Percentiles rank a stretch among this genome's conserved stretches.
These are phyloP conservation scores for Ophiocordyceps sinensis DNA, from an alignment of 2,329 filamentous ascomycete genomes.

Conservation along the genomic window DNA sequence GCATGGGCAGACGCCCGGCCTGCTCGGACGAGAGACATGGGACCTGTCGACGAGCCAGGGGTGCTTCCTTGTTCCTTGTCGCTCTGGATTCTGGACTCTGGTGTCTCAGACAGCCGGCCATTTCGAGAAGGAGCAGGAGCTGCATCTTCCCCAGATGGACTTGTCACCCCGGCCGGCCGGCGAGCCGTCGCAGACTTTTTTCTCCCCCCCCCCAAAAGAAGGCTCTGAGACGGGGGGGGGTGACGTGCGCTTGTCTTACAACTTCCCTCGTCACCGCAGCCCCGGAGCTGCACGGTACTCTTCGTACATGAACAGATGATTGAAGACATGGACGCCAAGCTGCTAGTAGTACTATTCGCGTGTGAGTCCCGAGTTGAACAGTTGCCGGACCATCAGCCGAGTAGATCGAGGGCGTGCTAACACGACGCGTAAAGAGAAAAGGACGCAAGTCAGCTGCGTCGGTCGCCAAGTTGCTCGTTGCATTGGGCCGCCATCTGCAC, in stretches of 20 bases:
- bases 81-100: not conserved
- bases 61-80: not conserved
- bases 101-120: conserved; percentile 1
- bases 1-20: too few relatives aligned
- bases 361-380: too few relatives aligned
- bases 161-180: not conserved
- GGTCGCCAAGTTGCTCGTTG: too few relatives aligned
- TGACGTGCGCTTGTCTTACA: conserved; percentile 1
- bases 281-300: not conserved
- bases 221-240: not conserved
- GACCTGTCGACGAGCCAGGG: not conserved
- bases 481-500: too few relatives aligned
- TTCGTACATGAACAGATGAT: too few relatives aligned
- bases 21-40: not conserved
- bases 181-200: not conserved
- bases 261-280: not conserved
- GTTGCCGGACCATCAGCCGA: too few relatives aligned
- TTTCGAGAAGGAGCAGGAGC: not conserved
- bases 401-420: too few relatives aligned
- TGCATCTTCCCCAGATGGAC: not conserved
- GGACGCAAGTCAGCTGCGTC: too few relatives aligned
- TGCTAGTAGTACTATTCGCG: too few relatives aligned
- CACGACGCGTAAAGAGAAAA: too few relatives aligned
- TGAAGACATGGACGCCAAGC: too few relatives aligned
- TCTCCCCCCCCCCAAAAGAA: too few relatives aligned